Percentiles rank a stretch among this genome's conserved stretches.
phyloP scores from a whole-genome alignment of 306 rosid species.

The Canavalia gladiata region DNA sequence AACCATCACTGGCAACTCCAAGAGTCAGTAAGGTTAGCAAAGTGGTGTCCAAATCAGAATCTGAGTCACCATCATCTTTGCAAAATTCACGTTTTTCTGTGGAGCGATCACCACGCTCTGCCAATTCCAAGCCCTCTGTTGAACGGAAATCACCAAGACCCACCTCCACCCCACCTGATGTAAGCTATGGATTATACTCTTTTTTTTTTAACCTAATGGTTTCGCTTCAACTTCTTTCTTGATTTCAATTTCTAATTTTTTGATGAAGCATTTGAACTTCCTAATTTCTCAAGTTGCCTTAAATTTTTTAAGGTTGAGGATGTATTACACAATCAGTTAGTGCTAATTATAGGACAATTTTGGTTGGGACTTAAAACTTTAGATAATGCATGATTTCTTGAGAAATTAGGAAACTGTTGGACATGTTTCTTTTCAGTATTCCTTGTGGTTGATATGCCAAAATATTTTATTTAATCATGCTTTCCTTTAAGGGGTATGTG shows the following conservation, averaged over 20 bases:
- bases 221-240: conserved; percentile 22
- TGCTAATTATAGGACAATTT: conserved; percentile 32
- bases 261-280: conserved; percentile 29
- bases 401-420: neutral
- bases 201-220: conserved; percentile 20
- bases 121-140: conserved; percentile 63
- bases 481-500: conserved; percentile 17
- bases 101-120: conserved; percentile 88
- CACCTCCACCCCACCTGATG: conserved; percentile 76
- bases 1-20: conserved; percentile 73
- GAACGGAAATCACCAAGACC: conserved; percentile 77
- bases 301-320: neutral
- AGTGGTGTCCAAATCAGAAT: conserved; percentile 70
- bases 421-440: conserved; percentile 31
- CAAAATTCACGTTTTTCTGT: conserved; percentile 73
- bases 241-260: conserved; percentile 17
- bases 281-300: neutral
- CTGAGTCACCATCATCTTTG: conserved; percentile 77
- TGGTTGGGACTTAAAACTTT: neutral
- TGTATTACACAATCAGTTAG: neutral
- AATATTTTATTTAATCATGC: conserved; percentile 20
- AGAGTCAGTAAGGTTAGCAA: conserved; percentile 68
- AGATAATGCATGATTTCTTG: conserved; percentile 27
- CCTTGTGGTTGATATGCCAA: conserved; percentile 23
- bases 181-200: conserved; percentile 55